These are phyloP conservation scores for Phanerochaete sordida DNA, from an alignment of 768 basidiomycete species.

Conservation along the genomic window DNA sequence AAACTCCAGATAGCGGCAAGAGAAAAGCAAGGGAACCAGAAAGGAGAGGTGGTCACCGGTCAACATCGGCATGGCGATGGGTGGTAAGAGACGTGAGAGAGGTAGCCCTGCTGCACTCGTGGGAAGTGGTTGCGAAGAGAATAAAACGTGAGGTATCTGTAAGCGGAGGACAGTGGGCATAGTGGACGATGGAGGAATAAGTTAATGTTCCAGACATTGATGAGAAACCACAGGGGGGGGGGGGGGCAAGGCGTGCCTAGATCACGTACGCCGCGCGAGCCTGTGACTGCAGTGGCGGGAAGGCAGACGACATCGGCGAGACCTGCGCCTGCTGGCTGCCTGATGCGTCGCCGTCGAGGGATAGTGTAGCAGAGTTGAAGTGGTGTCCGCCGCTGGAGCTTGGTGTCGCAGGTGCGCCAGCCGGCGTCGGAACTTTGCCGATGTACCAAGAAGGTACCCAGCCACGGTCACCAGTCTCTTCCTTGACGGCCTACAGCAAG, in stretches of 20 bases:
- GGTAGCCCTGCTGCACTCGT: background rate
- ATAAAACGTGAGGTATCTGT: background rate
- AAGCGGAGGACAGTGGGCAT: background rate
- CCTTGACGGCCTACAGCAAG: slow-evolving; percentile 75
- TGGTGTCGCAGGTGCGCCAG: slow-evolving; percentile 40
- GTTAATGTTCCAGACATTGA: background rate
- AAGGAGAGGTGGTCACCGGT: background rate
- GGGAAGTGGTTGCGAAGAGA: background rate
- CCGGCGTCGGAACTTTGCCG: slow-evolving; percentile 65
- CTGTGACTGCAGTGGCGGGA: slow-evolving; percentile 43
- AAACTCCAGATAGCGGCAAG: slow-evolving; percentile 1
- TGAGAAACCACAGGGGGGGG: background rate
- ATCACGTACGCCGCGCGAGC: background rate
- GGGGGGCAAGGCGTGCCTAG: background rate
- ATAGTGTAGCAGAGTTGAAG: slow-evolving; percentile 13
- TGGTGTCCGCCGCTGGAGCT: slow-evolving; percentile 30
- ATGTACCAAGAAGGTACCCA: slow-evolving; percentile 99
- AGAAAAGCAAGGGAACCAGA: background rate
- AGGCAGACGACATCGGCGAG: slow-evolving; percentile 83
- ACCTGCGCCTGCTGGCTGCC: slow-evolving; percentile 48
- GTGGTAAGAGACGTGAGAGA: background rate
- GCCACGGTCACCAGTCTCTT: slow-evolving; percentile 88
- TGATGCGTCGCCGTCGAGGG: slow-evolving; percentile 23
- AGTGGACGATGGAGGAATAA: background rate
- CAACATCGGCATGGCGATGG: background rate